Percentiles rank a stretch among this genome's conserved stretches.
These are phyloP conservation scores for Quercus parvula DNA, from an alignment of 306 rosid species.

Conservation along the genomic window DNA sequence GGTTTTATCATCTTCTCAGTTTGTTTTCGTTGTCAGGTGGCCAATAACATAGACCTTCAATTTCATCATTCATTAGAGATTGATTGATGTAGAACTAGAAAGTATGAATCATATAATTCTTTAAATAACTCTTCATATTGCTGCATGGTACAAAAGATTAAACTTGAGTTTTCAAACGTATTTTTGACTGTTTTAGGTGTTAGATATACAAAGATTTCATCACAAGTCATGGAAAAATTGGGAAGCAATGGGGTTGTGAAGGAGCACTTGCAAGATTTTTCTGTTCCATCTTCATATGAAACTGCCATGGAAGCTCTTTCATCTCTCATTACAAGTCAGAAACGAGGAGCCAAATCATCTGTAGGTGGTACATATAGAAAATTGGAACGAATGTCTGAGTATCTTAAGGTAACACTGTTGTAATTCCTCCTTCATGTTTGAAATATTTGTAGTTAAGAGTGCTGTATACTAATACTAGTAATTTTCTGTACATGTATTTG, in stretches of 20 bases:
- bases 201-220: slow-evolving; percentile 23
- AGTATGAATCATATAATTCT: neutral
- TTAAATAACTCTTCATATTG: neutral
- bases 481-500: neutral
- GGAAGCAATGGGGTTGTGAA: slow-evolving; percentile 28
- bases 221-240: slow-evolving; percentile 27
- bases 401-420: slow-evolving; percentile 50
- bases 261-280: slow-evolving; percentile 26
- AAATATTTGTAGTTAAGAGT: neutral
- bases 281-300: slow-evolving; percentile 41
- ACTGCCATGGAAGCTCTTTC: slow-evolving; percentile 73
- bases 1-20: neutral
- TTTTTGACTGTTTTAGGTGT: slow-evolving; percentile 36
- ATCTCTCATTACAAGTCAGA: slow-evolving; percentile 58
- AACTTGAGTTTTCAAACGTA: slow-evolving; percentile 14
- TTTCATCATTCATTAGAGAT: neutral
- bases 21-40: neutral
- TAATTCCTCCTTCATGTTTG: neutral
- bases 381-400: slow-evolving; percentile 47
- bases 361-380: slow-evolving; percentile 31
- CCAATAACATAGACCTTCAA: too few species aligned
- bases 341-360: slow-evolving; percentile 49
- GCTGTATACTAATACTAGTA: neutral
- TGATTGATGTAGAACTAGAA: neutral
- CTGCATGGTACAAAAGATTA: slow-evolving; percentile 2